Percentiles rank a stretch among this genome's conserved stretches.
Conservation (phyloP, 768 basidiomycete species). For the Kwoniella sp. region DNA sequence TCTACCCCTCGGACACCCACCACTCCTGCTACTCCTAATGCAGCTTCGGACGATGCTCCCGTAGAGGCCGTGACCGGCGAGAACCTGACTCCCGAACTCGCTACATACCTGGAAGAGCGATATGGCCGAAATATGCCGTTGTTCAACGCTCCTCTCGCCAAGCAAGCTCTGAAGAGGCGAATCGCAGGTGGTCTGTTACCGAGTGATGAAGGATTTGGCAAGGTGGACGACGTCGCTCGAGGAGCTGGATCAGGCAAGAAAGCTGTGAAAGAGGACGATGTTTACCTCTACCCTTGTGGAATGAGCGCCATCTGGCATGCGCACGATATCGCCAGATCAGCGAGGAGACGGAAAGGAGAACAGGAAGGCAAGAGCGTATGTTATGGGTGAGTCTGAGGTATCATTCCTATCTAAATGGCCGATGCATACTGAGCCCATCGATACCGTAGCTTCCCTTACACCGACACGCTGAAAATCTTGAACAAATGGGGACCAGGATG, state of each 20-base stretch:
- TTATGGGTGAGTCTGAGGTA: slow-evolving; percentile 90
- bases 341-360: slow-evolving; percentile 58
- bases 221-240: slow-evolving; percentile 45
- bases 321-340: slow-evolving; percentile 67
- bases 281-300: slow-evolving; percentile 81
- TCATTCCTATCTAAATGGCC: too few relatives aligned
- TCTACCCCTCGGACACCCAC: slow-evolving; percentile 26
- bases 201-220: slow-evolving; percentile 61
- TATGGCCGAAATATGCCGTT: slow-evolving; percentile 88
- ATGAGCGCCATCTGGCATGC: slow-evolving; percentile 96
- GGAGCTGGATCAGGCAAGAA: slow-evolving; percentile 49
- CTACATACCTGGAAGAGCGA: slow-evolving; percentile 84
- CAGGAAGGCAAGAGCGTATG: slow-evolving; percentile 77
- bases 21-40: slow-evolving; percentile 56
- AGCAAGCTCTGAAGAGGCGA: slow-evolving; percentile 79
- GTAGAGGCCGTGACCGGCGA: slow-evolving; percentile 58
- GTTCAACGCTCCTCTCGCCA: slow-evolving; percentile 73
- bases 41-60: slow-evolving; percentile 30
- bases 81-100: slow-evolving; percentile 65
- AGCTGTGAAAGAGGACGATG: slow-evolving; percentile 78
- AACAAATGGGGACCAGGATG: slow-evolving; percentile 96
- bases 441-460: slow-evolving; percentile 79
- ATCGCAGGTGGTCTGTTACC: slow-evolving; percentile 80
- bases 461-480: slow-evolving; percentile 88
- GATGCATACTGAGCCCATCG: background rate